Evolutionary conservation across 192 early-diverging fungal genomes (phyloP).

Genomic region (Cetraspora pellucida): DNA sequence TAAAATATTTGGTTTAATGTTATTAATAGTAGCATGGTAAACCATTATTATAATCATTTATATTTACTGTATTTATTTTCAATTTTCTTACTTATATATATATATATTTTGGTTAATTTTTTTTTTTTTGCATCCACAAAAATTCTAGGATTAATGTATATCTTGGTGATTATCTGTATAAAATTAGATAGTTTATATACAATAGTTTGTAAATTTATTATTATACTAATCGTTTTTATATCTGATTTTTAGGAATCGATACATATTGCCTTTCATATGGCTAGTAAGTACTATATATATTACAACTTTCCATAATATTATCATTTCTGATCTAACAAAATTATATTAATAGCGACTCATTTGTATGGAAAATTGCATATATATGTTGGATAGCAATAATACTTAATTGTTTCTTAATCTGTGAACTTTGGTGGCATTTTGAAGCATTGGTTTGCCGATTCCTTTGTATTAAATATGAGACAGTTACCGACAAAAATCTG

Average conservation of each 20-base stretch:
- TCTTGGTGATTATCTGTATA: neutral
- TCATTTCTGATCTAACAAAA: neutral
- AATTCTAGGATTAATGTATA: conserved; percentile 8
- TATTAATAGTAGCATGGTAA: conserved; percentile 20
- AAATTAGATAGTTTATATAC: no score
- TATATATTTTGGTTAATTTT: no score
- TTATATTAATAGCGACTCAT: neutral
- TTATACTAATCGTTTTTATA: no score
- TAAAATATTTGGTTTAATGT: neutral
- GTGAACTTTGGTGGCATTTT: neutral
- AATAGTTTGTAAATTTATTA: no score
- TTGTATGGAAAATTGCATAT: neutral
- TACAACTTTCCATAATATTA: neutral
- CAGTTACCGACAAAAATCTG: no score
- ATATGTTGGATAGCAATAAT: neutral
- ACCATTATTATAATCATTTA: neutral
- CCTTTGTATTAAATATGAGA: no score
- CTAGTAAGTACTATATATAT: neutral
- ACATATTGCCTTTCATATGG: neutral
- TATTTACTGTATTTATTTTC: neutral
- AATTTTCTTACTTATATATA: no score
- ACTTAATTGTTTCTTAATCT: neutral
- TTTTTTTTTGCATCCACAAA: neutral
- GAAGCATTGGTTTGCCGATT: no score
- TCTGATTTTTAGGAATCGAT: neutral